Evolutionary conservation across 352 stramenopile species (phyloP).

Genomic region (Globisporangium cylindrosporum): DNA sequence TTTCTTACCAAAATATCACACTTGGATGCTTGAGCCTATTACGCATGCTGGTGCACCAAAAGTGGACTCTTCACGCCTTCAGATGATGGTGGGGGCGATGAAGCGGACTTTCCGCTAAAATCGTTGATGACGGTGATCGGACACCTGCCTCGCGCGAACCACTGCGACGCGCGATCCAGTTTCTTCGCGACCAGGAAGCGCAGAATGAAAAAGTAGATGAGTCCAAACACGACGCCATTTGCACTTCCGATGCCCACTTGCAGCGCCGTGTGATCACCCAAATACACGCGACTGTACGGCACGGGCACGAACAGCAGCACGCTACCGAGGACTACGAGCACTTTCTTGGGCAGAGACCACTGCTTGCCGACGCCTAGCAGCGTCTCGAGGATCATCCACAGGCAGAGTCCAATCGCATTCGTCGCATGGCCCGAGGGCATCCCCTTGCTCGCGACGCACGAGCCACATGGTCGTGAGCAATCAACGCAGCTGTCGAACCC

Average conservation of each 20-base stretch:
- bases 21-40: too few species aligned
- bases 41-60: too few species aligned
- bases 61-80: too few species aligned
- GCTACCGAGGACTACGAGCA: slow-evolving; percentile 3
- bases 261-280: slow-evolving; percentile 52
- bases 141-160: slow-evolving; percentile 1
- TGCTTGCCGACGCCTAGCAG: slow-evolving; percentile 29
- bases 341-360: slow-evolving; percentile 21
- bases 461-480: slow-evolving; percentile 44
- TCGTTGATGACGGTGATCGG: neutral
- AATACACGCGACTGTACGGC: slow-evolving; percentile 56
- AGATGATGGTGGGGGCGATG: neutral
- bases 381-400: slow-evolving; percentile 50
- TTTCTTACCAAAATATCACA: too few species aligned
- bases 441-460: slow-evolving; percentile 42
- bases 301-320: slow-evolving; percentile 42
- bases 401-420: slow-evolving; percentile 44
- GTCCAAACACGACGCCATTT: slow-evolving; percentile 34
- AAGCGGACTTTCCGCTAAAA: neutral
- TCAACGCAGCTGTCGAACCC: slow-evolving; percentile 37
- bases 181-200: slow-evolving; percentile 32
- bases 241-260: slow-evolving; percentile 45
- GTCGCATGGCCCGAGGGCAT: slow-evolving; percentile 59
- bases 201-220: slow-evolving; percentile 43
- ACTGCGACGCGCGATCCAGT: slow-evolving; percentile 7